Evolutionary conservation across 345 rosid genomes (phyloP).

Genomic region (Passiflora organensis): DNA sequence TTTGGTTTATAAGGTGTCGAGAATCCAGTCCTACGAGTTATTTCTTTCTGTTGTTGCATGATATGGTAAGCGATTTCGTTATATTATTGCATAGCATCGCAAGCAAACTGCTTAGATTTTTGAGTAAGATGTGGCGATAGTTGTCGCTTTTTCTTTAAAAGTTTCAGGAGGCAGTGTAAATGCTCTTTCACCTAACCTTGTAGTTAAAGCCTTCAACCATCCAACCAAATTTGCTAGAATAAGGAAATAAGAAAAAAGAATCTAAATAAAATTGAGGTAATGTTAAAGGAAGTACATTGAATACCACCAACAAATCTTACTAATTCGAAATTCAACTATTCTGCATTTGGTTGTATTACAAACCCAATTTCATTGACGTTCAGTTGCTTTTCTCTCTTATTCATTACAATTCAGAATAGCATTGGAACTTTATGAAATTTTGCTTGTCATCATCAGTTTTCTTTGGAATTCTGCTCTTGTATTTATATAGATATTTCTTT

Average conservation of each 20-base stretch:
- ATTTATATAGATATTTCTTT: too few relatives aligned
- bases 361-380: not conserved
- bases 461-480: too few relatives aligned
- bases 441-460: not conserved
- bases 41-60: slow-evolving; percentile 42
- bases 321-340: not conserved
- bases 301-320: not conserved
- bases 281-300: not conserved
- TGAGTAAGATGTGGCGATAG: too few relatives aligned
- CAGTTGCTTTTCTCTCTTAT: not conserved
- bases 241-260: not conserved
- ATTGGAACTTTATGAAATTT: not conserved
- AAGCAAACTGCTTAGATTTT: not conserved
- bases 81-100: not conserved
- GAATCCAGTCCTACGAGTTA: slow-evolving; percentile 13
- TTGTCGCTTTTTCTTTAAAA: not conserved
- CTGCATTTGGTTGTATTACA: not conserved
- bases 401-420: not conserved
- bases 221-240: not conserved
- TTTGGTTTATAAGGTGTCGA: slow-evolving; percentile 21
- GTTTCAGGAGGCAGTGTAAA: not conserved
- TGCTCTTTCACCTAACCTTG: not conserved
- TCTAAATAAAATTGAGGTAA: not conserved
- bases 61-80: slow-evolving; percentile 39
- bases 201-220: not conserved